phyloP scores from a whole-genome alignment of 768 basidiomycete genomes.

The Auriscalpium microsporum region DNA sequence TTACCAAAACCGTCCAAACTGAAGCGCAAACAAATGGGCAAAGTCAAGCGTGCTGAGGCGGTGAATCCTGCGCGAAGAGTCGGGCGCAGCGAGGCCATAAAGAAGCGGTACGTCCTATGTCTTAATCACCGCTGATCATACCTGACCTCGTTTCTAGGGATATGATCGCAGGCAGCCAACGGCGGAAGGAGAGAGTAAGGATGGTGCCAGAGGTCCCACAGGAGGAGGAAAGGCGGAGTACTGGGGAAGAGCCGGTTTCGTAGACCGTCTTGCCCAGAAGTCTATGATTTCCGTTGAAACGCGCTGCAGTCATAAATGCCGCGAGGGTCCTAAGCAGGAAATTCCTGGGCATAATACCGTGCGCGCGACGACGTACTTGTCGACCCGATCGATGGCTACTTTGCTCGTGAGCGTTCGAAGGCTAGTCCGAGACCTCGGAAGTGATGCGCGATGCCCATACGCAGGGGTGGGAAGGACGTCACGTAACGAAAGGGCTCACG shows the following conservation, averaged over 20 bases:
- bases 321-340: too few relatives aligned
- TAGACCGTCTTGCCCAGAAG: not conserved
- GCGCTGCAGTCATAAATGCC: too few relatives aligned
- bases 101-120: conserved; percentile 45
- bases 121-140: not conserved
- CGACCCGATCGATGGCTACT: not conserved
- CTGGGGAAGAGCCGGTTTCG: not conserved
- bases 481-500: too few relatives aligned
- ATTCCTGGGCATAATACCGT: too few relatives aligned
- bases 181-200: conserved; percentile 71
- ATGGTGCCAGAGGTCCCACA: not conserved
- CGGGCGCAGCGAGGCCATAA: conserved; percentile 62
- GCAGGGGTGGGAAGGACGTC: too few relatives aligned
- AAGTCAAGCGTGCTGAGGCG: conserved; percentile 66
- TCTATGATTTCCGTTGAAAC: too few relatives aligned
- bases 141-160: conserved; percentile 12
- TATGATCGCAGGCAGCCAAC: conserved; percentile 14
- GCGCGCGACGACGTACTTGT: too few relatives aligned
- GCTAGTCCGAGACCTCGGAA: too few relatives aligned
- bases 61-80: conserved; percentile 65
- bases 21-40: conserved; percentile 79
- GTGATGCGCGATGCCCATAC: too few relatives aligned
- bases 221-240: not conserved
- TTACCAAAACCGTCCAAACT: conserved; percentile 90
- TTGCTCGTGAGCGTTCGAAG: not conserved